These are phyloP conservation scores for Candida dubliniensis DNA, from an alignment of 1,139 yeast genomes.

Conservation along the genomic window DNA sequence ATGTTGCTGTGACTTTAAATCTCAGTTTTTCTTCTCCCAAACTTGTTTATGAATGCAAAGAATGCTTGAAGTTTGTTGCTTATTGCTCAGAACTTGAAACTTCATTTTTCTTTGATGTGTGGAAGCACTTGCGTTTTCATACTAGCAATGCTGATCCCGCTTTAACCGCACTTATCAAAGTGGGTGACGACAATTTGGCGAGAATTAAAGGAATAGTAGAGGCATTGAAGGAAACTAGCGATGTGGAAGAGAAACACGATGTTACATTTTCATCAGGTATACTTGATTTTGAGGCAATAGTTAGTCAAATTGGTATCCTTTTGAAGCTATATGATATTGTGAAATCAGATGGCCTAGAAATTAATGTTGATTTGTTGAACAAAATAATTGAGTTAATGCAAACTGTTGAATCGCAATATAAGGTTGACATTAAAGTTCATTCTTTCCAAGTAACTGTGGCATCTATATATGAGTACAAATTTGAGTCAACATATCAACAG, in stretches of 20 bases:
- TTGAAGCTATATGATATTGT: too few relatives aligned
- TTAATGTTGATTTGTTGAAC: too few relatives aligned
- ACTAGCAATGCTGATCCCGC: too few relatives aligned
- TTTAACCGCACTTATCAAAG: too few relatives aligned
- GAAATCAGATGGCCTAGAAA: too few relatives aligned
- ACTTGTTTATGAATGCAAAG: neutral
- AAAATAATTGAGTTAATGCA: neutral
- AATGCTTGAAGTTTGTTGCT: neutral
- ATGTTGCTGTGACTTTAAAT: neutral
- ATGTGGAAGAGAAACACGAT: too few relatives aligned
- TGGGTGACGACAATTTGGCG: too few relatives aligned
- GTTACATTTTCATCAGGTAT: too few relatives aligned
- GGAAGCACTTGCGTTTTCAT: neutral
- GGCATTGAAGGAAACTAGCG: too few relatives aligned
- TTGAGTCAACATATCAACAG: neutral
- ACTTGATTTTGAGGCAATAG: too few relatives aligned
- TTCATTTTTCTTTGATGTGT: neutral
- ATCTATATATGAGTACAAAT: conserved; percentile 2
- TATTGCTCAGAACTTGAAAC: neutral
- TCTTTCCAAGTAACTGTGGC: neutral
- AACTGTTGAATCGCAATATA: neutral
- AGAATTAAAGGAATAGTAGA: too few relatives aligned
- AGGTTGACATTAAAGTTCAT: neutral
- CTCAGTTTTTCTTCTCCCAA: neutral
- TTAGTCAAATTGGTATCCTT: too few relatives aligned